Percentiles rank a stretch among this genome's conserved stretches.
Conservation (phyloP, 2,329 filamentous ascomycete genomes). For the Beauveria medogensis region DNA sequence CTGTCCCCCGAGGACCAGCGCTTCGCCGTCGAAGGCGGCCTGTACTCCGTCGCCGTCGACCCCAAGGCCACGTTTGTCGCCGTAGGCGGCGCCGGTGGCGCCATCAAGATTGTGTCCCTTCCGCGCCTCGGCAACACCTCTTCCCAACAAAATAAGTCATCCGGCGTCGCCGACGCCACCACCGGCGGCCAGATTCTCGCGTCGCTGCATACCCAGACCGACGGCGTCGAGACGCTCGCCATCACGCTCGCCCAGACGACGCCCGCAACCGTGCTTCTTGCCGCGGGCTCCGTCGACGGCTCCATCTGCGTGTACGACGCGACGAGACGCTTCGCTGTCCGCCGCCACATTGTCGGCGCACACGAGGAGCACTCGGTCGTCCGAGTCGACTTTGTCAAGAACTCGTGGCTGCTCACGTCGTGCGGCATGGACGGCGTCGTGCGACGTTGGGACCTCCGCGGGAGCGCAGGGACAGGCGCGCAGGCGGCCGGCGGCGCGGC, state of each 20-base stretch:
- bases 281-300: slow-evolving; percentile 62
- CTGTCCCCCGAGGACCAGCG: slow-evolving; percentile 78
- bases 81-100: slow-evolving; percentile 79
- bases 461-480: slow-evolving; percentile 26
- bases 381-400: slow-evolving; percentile 77
- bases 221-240: slow-evolving; percentile 68
- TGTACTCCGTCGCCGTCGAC: slow-evolving; percentile 81
- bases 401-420: slow-evolving; percentile 66
- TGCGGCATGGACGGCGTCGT: slow-evolving; percentile 91
- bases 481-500: slow-evolving; percentile 19
- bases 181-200: slow-evolving; percentile 62
- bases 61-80: slow-evolving; percentile 73
- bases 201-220: slow-evolving; percentile 67
- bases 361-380: slow-evolving; percentile 88
- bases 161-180: slow-evolving; percentile 25
- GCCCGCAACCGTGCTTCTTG: slow-evolving; percentile 47
- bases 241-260: slow-evolving; percentile 38
- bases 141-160: slow-evolving; percentile 17
- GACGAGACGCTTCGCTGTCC: slow-evolving; percentile 76
- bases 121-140: slow-evolving; percentile 47
- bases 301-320: slow-evolving; percentile 83
- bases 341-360: slow-evolving; percentile 70
- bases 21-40: slow-evolving; percentile 82
- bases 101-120: slow-evolving; percentile 77
- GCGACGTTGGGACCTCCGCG: slow-evolving; percentile 73